A percentile compares a stretch with the other conserved stretches of the same genome.
phyloP scores from a whole-genome alignment of 2,329 filamentous ascomycete species.

The Pseudonectria buxi region DNA sequence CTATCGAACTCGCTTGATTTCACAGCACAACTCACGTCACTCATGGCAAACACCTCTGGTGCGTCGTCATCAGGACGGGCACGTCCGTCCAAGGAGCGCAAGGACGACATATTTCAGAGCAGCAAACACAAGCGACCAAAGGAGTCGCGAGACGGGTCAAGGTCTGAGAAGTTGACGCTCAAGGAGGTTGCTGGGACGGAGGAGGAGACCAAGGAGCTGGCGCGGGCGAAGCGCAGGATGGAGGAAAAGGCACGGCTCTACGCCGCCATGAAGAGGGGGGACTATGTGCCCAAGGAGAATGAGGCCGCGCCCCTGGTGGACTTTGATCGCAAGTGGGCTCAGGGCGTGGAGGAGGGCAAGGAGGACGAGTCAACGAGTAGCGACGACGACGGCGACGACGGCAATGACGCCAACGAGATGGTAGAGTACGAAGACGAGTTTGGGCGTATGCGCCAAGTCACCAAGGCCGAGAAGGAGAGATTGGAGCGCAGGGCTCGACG shows the following conservation, averaged over 20 bases:
- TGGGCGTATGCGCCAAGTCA: constrained; percentile 71
- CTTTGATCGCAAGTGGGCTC: constrained; percentile 94
- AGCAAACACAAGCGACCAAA: constrained; percentile 20
- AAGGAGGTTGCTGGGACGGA: constrained; percentile 49
- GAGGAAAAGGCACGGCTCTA: constrained; percentile 87
- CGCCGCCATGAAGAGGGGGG: constrained; percentile 83
- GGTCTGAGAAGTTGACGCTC: constrained; percentile 36
- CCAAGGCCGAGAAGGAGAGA: constrained; percentile 58
- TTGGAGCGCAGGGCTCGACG: constrained; percentile 50
- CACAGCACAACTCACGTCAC: constrained; percentile 75
- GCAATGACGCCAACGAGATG: constrained; percentile 49
- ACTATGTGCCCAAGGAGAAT: constrained; percentile 64
- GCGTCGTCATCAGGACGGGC: constrained; percentile 33
- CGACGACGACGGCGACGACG: constrained; percentile 33
- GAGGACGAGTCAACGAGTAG: constrained; percentile 51
- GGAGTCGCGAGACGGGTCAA: constrained; percentile 41
- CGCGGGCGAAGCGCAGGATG: constrained; percentile 71
- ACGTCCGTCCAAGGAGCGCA: constrained; percentile 41
- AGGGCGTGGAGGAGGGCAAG: constrained; percentile 46
- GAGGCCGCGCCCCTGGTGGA: constrained; percentile 69
- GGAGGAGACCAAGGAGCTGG: constrained; percentile 61
- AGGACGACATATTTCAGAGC: constrained; percentile 39
- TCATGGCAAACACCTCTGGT: constrained; percentile 56
- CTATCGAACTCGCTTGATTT: constrained; percentile 75
- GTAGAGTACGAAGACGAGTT: constrained; percentile 90